Percentiles rank a stretch among this genome's conserved stretches.
Conservation (phyloP, 2,329 filamentous ascomycete genomes). For the Aaosphaeria arxii region DNA sequence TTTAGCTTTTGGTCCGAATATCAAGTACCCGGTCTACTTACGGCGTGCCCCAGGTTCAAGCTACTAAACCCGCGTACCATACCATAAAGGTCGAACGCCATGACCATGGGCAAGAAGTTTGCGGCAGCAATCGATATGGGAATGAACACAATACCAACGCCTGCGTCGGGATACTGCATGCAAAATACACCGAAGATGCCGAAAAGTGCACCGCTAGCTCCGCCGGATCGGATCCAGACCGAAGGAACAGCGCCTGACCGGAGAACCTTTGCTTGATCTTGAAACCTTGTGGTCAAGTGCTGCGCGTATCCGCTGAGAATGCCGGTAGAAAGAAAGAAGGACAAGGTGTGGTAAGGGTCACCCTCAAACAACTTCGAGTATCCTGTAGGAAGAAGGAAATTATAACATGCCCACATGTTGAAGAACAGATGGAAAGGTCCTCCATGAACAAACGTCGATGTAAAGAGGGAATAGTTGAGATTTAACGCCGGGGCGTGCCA, state of each 20-base stretch:
- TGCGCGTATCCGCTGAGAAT: constrained; percentile 28
- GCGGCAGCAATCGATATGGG: constrained; percentile 28
- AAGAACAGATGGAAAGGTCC: constrained; percentile 20
- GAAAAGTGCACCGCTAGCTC: constrained; percentile 33
- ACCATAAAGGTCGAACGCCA: constrained; percentile 32
- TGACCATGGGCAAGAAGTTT: constrained; percentile 26
- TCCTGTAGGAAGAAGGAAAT: constrained; percentile 28
- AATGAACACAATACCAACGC: constrained; percentile 30
- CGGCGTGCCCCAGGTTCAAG: constrained; percentile 32
- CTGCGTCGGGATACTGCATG: constrained; percentile 26
- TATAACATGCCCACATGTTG: constrained; percentile 29
- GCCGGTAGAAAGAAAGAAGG: constrained; percentile 30
- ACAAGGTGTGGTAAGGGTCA: constrained; percentile 22
- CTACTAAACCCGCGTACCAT: constrained; percentile 25
- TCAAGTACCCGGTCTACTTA: constrained; percentile 12
- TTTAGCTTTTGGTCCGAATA: constrained; percentile 8
- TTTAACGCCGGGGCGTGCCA: constrained; percentile 31
- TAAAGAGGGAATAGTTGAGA: constrained; percentile 28
- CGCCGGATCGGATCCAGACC: constrained; percentile 23
- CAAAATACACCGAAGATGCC: constrained; percentile 17
- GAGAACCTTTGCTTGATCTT: constrained; percentile 3
- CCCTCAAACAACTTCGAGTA: constrained; percentile 28
- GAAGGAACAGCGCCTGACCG: neutral
- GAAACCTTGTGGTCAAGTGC: constrained; percentile 24
- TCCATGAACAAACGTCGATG: constrained; percentile 24